Evolutionary conservation across 108 stramenopile genomes (phyloP).

Genomic region (Nannochloropsis gaditana): DNA sequence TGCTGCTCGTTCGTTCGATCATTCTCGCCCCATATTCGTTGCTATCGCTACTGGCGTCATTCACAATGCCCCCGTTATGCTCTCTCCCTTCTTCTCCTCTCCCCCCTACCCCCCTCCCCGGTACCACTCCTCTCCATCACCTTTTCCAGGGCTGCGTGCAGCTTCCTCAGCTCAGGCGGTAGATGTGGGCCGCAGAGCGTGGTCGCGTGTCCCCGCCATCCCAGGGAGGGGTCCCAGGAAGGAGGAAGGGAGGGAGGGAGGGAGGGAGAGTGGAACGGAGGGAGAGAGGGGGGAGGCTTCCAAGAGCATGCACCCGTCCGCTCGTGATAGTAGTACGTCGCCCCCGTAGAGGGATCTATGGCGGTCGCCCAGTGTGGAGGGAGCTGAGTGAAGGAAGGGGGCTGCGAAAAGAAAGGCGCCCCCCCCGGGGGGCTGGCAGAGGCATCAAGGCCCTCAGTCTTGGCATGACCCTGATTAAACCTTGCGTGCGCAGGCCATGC

Average conservation of each 20-base stretch:
- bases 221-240: not conserved
- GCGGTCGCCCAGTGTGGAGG: not conserved
- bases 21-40: too few relatives aligned
- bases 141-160: not conserved
- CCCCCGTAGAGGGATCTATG: not conserved
- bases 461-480: too few relatives aligned
- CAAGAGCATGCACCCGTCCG: conserved; percentile 12
- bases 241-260: not conserved
- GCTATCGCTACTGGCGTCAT: too few relatives aligned
- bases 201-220: not conserved
- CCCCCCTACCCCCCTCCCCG: not conserved
- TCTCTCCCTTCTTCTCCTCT: not conserved
- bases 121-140: not conserved
- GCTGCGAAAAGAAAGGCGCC: not conserved
- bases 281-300: not conserved
- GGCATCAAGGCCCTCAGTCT: too few relatives aligned
- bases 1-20: too few relatives aligned
- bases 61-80: too few relatives aligned
- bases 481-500: too few relatives aligned
- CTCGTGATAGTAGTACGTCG: not conserved
- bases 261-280: not conserved
- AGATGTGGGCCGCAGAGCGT: too few relatives aligned
- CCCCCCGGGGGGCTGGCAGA: too few relatives aligned
- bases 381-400: not conserved
- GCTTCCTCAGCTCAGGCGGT: not conserved